These are phyloP conservation scores for Neospermospora avenae DNA, from an alignment of 2,329 filamentous ascomycete genomes.

Conservation along the genomic window DNA sequence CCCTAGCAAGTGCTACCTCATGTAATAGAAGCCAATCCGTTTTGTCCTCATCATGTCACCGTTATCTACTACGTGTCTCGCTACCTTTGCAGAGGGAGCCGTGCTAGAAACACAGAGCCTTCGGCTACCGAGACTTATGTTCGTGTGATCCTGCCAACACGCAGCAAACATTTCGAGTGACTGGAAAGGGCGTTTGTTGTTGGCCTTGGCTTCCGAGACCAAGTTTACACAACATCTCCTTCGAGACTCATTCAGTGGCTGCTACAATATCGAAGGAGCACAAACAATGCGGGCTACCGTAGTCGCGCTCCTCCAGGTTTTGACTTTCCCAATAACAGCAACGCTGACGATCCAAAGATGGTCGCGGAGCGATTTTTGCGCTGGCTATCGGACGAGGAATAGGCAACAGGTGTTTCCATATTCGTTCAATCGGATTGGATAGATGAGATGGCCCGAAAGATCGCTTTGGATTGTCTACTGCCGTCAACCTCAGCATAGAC, in stretches of 20 bases:
- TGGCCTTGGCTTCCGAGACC: neutral
- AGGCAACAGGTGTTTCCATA: no score
- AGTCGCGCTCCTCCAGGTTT: neutral
- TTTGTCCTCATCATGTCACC: neutral
- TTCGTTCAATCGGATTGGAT: no score
- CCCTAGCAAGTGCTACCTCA: neutral
- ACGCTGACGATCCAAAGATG: neutral
- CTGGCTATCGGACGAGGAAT: neutral
- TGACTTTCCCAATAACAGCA: neutral
- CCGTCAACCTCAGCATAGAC: no score
- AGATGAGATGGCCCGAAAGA: neutral
- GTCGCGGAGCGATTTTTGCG: neutral
- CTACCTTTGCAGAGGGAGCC: neutral
- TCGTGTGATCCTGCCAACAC: neutral
- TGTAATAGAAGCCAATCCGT: neutral
- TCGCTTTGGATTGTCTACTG: no score
- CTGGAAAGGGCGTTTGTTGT: neutral
- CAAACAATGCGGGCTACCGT: neutral
- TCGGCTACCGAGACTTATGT: neutral
- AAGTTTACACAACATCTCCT: neutral
- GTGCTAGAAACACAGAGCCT: neutral
- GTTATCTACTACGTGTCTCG: neutral
- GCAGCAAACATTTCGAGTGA: neutral
- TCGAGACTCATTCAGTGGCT: neutral
- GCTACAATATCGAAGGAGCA: neutral